These are phyloP conservation scores for Alopecurus myosuroides DNA, from an alignment of 176 grass and related monocot species.

Conservation along the genomic window DNA sequence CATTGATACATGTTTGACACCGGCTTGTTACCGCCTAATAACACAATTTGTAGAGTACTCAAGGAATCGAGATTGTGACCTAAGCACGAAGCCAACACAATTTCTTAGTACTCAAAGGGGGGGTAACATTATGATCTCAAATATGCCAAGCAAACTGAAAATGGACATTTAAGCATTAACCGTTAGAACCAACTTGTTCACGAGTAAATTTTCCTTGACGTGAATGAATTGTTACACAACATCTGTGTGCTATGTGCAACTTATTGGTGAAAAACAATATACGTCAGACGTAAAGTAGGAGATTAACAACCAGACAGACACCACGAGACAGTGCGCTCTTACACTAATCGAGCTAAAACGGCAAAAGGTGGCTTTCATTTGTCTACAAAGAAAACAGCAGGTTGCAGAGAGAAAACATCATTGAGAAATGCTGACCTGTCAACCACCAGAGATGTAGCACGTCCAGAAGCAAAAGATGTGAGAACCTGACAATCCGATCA, in stretches of 20 bases:
- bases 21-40: not conserved
- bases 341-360: slow-evolving; percentile 3
- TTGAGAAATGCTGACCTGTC: slow-evolving; percentile 66
- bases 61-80: slow-evolving; percentile 5
- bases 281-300: not conserved
- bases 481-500: slow-evolving; percentile 61
- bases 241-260: not conserved
- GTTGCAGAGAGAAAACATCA: not conserved
- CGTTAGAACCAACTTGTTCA: not conserved
- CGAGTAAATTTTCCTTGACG: not conserved
- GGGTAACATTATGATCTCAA: not conserved
- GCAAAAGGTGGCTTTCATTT: not conserved
- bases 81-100: not conserved
- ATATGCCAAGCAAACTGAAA: not conserved
- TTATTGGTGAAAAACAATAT: slow-evolving; percentile 9
- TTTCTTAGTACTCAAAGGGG: not conserved
- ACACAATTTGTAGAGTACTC: not conserved
- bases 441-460: slow-evolving; percentile 94
- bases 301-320: not conserved
- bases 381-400: not conserved
- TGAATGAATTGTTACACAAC: not conserved
- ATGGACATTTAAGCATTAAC: no score
- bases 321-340: not conserved
- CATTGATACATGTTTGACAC: not conserved
- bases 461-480: slow-evolving; percentile 98